A percentile compares a stretch with the other conserved stretches of the same genome.
Conservation (phyloP, 164 flowering plant species). For the Cinnamomum chago region DNA sequence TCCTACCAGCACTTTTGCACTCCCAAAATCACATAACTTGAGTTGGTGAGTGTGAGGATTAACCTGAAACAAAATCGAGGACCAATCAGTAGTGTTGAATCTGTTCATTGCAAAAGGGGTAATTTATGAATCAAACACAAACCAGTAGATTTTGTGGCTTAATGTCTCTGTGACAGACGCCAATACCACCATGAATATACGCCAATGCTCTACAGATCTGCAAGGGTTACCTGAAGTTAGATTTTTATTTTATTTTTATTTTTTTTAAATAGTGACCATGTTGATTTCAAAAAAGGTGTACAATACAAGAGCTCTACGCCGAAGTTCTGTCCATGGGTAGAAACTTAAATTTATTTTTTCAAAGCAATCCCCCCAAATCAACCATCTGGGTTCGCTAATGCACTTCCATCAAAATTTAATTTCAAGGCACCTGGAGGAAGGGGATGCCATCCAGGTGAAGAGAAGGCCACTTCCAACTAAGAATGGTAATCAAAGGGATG, state of each 20-base stretch:
- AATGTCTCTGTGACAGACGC: constrained; percentile 68
- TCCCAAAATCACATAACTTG: constrained; percentile 86
- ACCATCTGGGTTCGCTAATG: too few relatives aligned
- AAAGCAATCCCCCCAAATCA: too few relatives aligned
- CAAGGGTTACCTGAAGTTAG: constrained; percentile 7
- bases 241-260: background rate
- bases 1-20: constrained; percentile 86
- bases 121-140: constrained; percentile 5
- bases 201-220: constrained; percentile 64
- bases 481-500: too few relatives aligned
- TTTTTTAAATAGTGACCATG: too few relatives aligned
- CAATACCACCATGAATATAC: constrained; percentile 50
- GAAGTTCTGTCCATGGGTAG: too few relatives aligned
- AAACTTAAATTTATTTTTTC: too few relatives aligned
- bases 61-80: constrained; percentile 39
- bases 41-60: constrained; percentile 90
- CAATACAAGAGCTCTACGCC: too few relatives aligned
- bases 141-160: constrained; percentile 70
- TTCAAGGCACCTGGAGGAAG: too few relatives aligned
- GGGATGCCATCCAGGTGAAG: too few relatives aligned
- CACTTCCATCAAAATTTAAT: too few relatives aligned
- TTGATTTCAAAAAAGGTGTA: too few relatives aligned
- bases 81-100: background rate
- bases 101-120: background rate
- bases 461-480: too few relatives aligned